A percentile compares a stretch with the other conserved stretches of the same genome.
Conservation (phyloP, 495 filamentous ascomycete species). For the Cenococcum geophilum region DNA sequence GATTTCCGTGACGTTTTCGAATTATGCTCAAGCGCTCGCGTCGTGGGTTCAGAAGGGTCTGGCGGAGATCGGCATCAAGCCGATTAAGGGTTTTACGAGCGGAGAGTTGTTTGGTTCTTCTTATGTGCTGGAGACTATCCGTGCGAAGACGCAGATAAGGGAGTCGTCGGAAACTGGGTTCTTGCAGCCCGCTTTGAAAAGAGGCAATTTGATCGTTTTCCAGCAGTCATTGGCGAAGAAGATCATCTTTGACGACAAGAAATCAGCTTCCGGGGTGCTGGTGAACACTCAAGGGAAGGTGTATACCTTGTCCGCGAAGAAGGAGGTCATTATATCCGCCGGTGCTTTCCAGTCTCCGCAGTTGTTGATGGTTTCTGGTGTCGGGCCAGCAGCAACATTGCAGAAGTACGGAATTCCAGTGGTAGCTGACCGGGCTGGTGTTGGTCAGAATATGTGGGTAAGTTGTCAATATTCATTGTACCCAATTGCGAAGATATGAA, state of each 20-base stretch:
- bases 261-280: slow-evolving; percentile 45
- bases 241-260: slow-evolving; percentile 44
- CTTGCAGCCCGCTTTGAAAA: slow-evolving; percentile 32
- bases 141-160: slow-evolving; percentile 36
- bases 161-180: slow-evolving; percentile 42
- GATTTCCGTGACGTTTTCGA: slow-evolving; percentile 47
- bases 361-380: slow-evolving; percentile 30
- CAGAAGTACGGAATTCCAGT: slow-evolving; percentile 18
- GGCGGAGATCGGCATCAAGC: not conserved
- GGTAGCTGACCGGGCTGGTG: slow-evolving; percentile 20
- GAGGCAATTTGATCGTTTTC: slow-evolving; percentile 35
- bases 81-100: slow-evolving; percentile 29
- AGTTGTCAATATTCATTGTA: not conserved
- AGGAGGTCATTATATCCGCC: slow-evolving; percentile 53
- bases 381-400: slow-evolving; percentile 23
- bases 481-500: not conserved
- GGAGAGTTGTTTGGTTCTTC: slow-evolving; percentile 37
- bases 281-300: slow-evolving; percentile 38
- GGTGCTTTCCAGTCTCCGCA: slow-evolving; percentile 39
- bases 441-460: slow-evolving; percentile 31
- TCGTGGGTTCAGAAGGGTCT: slow-evolving; percentile 4
- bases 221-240: slow-evolving; percentile 39
- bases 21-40: slow-evolving; percentile 35
- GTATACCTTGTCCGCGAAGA: slow-evolving; percentile 42
- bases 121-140: slow-evolving; percentile 34